A percentile compares a stretch with the other conserved stretches of the same genome.
phyloP scores from a whole-genome alignment of 1,284 basidiomycete genomes.

The Pterulicium gracile region DNA sequence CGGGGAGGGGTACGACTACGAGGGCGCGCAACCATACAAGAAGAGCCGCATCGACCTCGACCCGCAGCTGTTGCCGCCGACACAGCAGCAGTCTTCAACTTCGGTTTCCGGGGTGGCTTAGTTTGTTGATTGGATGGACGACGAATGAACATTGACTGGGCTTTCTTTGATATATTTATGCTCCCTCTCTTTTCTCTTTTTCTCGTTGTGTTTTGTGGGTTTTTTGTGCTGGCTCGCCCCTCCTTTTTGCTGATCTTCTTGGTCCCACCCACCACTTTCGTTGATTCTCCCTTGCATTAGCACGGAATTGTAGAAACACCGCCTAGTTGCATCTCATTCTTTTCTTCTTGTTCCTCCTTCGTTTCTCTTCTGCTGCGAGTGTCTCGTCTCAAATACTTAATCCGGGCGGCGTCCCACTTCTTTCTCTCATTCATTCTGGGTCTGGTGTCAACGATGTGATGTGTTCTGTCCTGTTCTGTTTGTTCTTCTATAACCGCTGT shows the following conservation, averaged over 20 bases:
- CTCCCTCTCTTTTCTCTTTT: slow-evolving; percentile 5
- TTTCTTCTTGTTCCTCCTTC: slow-evolving; percentile 6
- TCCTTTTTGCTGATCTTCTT: slow-evolving; percentile 1
- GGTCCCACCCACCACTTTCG: neutral
- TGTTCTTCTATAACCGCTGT: too few species aligned
- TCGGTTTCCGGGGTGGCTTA: too few species aligned
- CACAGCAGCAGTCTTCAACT: slow-evolving; percentile 3
- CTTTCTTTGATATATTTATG: slow-evolving; percentile 1
- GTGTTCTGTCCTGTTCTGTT: too few species aligned
- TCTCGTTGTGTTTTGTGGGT: slow-evolving; percentile 4
- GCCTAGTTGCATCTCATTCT: too few species aligned
- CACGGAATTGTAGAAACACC: too few species aligned
- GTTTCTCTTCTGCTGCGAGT: slow-evolving; percentile 11
- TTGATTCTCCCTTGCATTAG: too few species aligned
- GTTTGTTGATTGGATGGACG: too few species aligned
- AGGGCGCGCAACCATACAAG: slow-evolving; percentile 9
- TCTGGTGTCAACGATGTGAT: too few species aligned
- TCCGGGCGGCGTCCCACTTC: slow-evolving; percentile 6
- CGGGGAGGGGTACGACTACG: too few species aligned
- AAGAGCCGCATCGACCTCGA: slow-evolving; percentile 15
- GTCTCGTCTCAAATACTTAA: slow-evolving; percentile 8
- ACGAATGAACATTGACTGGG: too few species aligned
- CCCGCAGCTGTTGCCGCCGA: slow-evolving; percentile 1
- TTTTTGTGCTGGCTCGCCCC: slow-evolving; percentile 2
- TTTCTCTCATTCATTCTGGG: too few species aligned